Percentiles rank a stretch among this genome's conserved stretches.
Evolutionary conservation across 352 stramenopile species (phyloP).

Genomic region (Phytophthora sansomeana): DNA sequence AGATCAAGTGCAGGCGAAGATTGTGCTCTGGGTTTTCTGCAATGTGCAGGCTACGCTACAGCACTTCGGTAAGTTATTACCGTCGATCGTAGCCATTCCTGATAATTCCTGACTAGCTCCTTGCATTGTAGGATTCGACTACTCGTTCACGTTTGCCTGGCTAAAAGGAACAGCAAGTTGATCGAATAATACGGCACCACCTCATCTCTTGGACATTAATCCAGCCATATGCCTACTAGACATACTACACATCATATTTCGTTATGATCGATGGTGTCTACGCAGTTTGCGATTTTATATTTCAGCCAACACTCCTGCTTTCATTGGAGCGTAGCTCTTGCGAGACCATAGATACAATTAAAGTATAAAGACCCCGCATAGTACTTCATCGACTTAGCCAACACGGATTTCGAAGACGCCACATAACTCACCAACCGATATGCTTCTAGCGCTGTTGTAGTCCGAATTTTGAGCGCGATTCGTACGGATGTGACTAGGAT

Average conservation of each 20-base stretch:
- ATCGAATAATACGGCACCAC: too few relatives aligned
- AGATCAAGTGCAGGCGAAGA: conserved; percentile 40
- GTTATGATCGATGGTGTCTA: too few relatives aligned
- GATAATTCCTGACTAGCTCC: too few relatives aligned
- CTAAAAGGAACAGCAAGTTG: conserved; percentile 18
- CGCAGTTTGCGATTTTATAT: too few relatives aligned
- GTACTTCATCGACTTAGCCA: conserved; percentile 65
- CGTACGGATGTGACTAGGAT: conserved; percentile 8
- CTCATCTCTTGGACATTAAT: too few relatives aligned
- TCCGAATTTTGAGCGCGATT: conserved; percentile 19
- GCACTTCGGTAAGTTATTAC: conserved; percentile 46
- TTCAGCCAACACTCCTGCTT: too few relatives aligned
- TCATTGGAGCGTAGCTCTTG: too few relatives aligned
- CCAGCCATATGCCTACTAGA: too few relatives aligned
- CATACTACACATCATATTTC: too few relatives aligned
- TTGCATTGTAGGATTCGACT: conserved; percentile 45
- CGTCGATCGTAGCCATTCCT: too few relatives aligned
- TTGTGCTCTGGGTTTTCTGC: conserved; percentile 56
- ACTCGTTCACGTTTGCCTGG: conserved; percentile 45
- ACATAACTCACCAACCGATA: conserved; percentile 21
- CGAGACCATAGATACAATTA: conserved; percentile 28
- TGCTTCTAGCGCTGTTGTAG: conserved; percentile 10
- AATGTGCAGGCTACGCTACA: conserved; percentile 38
- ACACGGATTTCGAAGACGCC: conserved; percentile 49
- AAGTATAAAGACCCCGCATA: conserved; percentile 68